Evolutionary conservation across 2,329 filamentous ascomycete species (phyloP).

Genomic region (Whalleya microplaca): DNA sequence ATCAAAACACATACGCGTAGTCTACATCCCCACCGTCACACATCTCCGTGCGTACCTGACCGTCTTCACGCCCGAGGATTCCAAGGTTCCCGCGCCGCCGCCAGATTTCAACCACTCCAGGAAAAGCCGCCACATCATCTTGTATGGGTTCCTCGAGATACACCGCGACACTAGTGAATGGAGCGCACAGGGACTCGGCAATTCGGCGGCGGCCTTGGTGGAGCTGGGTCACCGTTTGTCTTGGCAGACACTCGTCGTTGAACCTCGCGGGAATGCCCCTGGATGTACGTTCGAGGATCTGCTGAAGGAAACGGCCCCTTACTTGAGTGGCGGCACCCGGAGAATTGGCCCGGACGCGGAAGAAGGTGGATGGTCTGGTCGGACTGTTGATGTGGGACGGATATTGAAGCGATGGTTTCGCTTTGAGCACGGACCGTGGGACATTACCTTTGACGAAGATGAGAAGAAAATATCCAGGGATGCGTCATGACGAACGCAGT

Average conservation of each 20-base stretch:
- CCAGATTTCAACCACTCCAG: conserved; percentile 6
- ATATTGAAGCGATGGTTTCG: conserved; percentile 70
- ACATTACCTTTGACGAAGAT: conserved; percentile 21
- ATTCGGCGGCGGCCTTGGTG: conserved; percentile 64
- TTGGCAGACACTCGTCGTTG: conserved; percentile 51
- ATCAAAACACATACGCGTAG: conserved; percentile 69
- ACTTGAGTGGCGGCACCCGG: conserved; percentile 61
- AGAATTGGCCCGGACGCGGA: conserved; percentile 46
- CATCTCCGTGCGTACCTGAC: conserved; percentile 78
- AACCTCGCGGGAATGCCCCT: conserved; percentile 41
- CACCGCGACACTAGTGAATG: conserved; percentile 73
- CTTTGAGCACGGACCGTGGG: conserved; percentile 48
- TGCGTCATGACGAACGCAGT: neutral
- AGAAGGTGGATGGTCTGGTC: conserved; percentile 59
- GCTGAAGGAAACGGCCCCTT: conserved; percentile 58
- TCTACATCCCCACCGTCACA: conserved; percentile 76
- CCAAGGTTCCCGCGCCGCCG: conserved; percentile 44
- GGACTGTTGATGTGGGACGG: conserved; percentile 59
- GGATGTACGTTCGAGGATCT: conserved; percentile 40
- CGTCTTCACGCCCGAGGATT: conserved; percentile 49
- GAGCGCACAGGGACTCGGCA: conserved; percentile 73
- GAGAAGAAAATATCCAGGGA: neutral
- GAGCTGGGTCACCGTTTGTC: conserved; percentile 57
- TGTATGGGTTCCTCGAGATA: conserved; percentile 67
- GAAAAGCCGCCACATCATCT: conserved; percentile 49